These are phyloP conservation scores for Laburnicola sp. DNA, from an alignment of 2,329 filamentous ascomycete species.

Conservation along the genomic window DNA sequence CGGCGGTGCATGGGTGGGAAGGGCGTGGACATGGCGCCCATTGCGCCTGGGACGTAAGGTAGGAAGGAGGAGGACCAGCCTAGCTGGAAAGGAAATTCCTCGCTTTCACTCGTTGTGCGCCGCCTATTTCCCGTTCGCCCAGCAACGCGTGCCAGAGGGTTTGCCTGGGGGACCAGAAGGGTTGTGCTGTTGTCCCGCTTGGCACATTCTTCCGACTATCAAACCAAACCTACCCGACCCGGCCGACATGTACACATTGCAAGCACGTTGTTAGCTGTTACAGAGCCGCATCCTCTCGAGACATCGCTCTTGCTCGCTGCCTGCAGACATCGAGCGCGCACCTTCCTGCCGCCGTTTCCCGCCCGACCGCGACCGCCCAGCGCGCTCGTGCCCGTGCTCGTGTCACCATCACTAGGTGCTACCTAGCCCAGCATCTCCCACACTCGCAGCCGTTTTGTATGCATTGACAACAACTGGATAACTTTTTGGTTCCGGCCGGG, in stretches of 20 bases:
- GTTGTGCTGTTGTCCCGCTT: constrained; percentile 2
- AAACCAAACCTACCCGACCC: background rate
- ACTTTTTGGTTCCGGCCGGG: constrained; percentile 32
- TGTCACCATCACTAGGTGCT: constrained; percentile 12
- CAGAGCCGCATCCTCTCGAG: constrained; percentile 14
- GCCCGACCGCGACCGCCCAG: constrained; percentile 14
- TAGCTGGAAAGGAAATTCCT: too few species aligned
- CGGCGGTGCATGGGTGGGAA: too few species aligned
- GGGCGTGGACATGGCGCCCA: too few species aligned
- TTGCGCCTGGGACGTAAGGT: background rate
- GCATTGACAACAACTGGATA: constrained; percentile 41
- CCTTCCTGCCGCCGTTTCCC: constrained; percentile 30
- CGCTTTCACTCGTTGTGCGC: background rate
- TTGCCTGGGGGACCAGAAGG: constrained; percentile 14
- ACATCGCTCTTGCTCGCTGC: constrained; percentile 15
- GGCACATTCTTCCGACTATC: constrained; percentile 15
- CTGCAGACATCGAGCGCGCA: constrained; percentile 17
- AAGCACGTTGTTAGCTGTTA: background rate
- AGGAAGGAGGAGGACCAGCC: background rate
- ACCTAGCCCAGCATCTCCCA: constrained; percentile 15
- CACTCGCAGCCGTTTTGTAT: constrained; percentile 25
- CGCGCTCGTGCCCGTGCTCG: constrained; percentile 26
- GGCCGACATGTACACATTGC: constrained; percentile 1
- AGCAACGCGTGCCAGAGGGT: constrained; percentile 16
- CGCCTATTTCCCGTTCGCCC: constrained; percentile 11